phyloP scores from a whole-genome alignment of 2,329 filamentous ascomycete species.

The Cladorrhinum sp. region DNA sequence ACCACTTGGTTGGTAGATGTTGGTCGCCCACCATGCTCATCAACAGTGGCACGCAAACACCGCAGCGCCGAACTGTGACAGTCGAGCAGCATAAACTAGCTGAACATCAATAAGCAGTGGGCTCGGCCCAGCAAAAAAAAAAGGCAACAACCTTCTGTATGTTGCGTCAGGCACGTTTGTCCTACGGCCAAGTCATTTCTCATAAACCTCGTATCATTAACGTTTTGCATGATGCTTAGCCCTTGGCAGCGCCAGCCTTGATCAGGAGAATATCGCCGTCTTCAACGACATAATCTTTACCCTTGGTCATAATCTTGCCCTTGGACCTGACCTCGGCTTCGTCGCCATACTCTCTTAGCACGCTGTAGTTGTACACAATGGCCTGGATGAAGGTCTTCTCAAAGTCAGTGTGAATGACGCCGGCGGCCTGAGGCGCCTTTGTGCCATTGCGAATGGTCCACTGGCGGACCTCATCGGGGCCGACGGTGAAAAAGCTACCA shows the following conservation, averaged over 20 bases:
- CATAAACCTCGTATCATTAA: conserved; percentile 18
- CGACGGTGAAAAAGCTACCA: conserved; percentile 95
- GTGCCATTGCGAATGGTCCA: conserved; percentile 96
- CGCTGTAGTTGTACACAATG: conserved; percentile 84
- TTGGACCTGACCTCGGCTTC: conserved; percentile 83
- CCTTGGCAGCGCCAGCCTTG: conserved; percentile 83
- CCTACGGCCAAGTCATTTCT: conserved; percentile 8
- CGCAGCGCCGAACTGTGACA: background rate
- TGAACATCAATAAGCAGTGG: background rate
- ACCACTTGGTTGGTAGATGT: background rate
- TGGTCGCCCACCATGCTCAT: background rate
- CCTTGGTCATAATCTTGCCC: conserved; percentile 97
- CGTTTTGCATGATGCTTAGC: conserved; percentile 35
- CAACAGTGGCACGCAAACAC: background rate
- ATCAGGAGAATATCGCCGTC: conserved; percentile 82
- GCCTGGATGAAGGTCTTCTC: conserved; percentile 99
- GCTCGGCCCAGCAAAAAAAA: background rate
- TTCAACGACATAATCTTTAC: conserved; percentile 91
- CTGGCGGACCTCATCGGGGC: conserved; percentile 92
- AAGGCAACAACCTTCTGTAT: background rate
- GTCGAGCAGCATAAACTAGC: background rate
- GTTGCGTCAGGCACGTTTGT: background rate
- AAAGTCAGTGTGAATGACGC: conserved; percentile 97
- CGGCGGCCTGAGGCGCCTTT: conserved; percentile 95
- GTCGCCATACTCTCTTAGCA: conserved; percentile 81